Conservation (phyloP, 2,329 filamentous ascomycete species). For the Nothopassalora personata region DNA sequence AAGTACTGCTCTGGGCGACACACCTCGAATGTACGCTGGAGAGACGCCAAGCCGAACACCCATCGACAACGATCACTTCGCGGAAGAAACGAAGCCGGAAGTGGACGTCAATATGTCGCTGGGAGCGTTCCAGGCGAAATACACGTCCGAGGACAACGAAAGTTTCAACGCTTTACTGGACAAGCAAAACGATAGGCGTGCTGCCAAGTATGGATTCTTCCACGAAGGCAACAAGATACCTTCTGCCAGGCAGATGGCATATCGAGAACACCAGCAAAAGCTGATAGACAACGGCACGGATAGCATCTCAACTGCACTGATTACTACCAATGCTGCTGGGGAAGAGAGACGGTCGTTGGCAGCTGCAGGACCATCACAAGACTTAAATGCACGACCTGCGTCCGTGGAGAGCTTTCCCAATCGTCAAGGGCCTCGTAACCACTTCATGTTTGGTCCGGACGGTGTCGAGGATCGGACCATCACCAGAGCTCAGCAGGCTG, state of each 20-base stretch:
- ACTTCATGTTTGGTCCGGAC: slow-evolving; percentile 78
- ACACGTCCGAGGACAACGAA: slow-evolving; percentile 97
- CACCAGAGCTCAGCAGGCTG: slow-evolving; percentile 63
- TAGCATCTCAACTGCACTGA: slow-evolving; percentile 33
- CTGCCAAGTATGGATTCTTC: slow-evolving; percentile 82
- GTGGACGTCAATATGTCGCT: slow-evolving; percentile 76
- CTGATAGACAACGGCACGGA: slow-evolving; percentile 48
- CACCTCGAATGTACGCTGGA: slow-evolving; percentile 52
- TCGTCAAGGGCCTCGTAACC: slow-evolving; percentile 62
- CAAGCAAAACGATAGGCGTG: slow-evolving; percentile 77
- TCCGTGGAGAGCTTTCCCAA: slow-evolving; percentile 68
- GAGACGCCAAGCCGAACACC: slow-evolving; percentile 58
- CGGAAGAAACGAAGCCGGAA: slow-evolving; percentile 41
- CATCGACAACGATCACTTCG: slow-evolving; percentile 29
- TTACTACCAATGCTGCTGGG: slow-evolving; percentile 23
- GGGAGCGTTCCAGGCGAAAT: slow-evolving; percentile 80
- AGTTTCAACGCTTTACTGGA: slow-evolving; percentile 91
- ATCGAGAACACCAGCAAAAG: slow-evolving; percentile 52
- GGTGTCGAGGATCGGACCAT: slow-evolving; percentile 50
- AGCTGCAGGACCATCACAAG: slow-evolving; percentile 47
- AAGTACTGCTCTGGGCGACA: slow-evolving; percentile 16
- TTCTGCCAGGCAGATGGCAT: slow-evolving; percentile 55
- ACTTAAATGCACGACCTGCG: slow-evolving; percentile 66
- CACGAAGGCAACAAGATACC: slow-evolving; percentile 82
- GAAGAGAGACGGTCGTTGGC: slow-evolving; percentile 22